Base-by-base conservation (phyloP, 176 grass and related monocot species). In the Metroxylon sagu region DNA sequence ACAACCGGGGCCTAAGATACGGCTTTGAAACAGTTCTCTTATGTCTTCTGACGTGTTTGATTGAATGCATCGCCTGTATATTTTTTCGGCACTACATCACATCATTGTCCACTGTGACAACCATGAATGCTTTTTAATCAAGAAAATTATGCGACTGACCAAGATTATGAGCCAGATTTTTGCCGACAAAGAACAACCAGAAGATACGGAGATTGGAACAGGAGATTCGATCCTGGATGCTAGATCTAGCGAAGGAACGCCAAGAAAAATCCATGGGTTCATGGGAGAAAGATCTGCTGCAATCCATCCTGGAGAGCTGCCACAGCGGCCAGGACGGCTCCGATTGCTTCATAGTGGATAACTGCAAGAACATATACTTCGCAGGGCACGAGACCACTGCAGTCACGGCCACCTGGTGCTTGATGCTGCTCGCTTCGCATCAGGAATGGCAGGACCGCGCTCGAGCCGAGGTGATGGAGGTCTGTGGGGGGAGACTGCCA, bases 281-380 rank as follows among this genome's bases (percentile, higher is more conserved):
- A n/a, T 1, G 14, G 4, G 3, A 17, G 5, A 57, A 48, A 12
- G 28, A 28, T 1, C 30, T 62, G 3, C 16, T 62, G 6, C 60
- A 62, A 23, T 30, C 60, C 60, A 62, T 62, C 31, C 30, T 62
- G 23, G 28, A 19, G 16, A 16, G 60, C 10, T 18, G 57, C 62
- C 70, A 61, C 48, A 8, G 26, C 0, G 64, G 16, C 19, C 16
- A 83, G 50, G 26, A 18, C 50, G 48, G 31, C 21, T 67, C 77
- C 1, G 78, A 97, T 49, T 72, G 81, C 70, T 97, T 97, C 51
- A 74, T 97, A 14, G 79, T 97, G 16, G 93, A 97, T 69, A 97
- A 91, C 71, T 97, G 87, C 84, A 97, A 92, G 87, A 88, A 81
- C 54, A 88, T 97, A 18, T 97, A 83, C 65, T 88, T 92, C 25